Evolutionary conservation across 2,329 filamentous ascomycete species (phyloP), one percentile per base, ranked within the genome.

Genomic region (Penicillium olsonii): DNA sequence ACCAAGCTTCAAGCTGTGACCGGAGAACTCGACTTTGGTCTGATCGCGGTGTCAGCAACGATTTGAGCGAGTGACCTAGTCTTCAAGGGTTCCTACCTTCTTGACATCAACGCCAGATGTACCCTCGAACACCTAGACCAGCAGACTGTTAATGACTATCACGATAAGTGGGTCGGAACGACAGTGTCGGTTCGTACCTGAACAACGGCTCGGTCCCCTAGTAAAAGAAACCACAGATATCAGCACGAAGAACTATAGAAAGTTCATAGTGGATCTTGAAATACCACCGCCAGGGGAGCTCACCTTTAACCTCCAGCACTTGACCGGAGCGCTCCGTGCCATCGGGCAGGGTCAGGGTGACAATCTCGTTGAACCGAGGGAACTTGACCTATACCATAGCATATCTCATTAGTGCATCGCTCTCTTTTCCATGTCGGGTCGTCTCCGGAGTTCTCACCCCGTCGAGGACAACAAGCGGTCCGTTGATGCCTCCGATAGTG

Each of bases 101-200:
- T 97, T 96, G 60, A 99, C 94, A 83, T 99, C 94, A 72, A 99
- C 94, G 70, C 94, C 94, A 39, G 92, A 78, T 57, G 94, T 99
- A 64, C 94, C 94, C 77, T 99, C 94, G 72, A 99, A 99, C 63
- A 97, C 92, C 88, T 95, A 76, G 56, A 57, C 53, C 41, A 37
- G 49, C 38, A 38, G 44, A 38, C 41, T 31, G 56, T 68, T 56
- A 65, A 63, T 41, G 50, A 29, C 52, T 47, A 47, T 42, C 37
- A 27, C 42, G 27, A 33, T 14, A 45, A 39, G 37, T 33, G 45
- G n/a, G 52, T 45, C 41, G 42, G 37, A 33, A 37, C 26, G 27
- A 44, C 61, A 42, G 15, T 50, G 19, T 37, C 22, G 39, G 40
- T 52, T 53, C 69, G 62, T 84, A 94, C 91, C 86, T 96, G 94